Conservation (phyloP, 73 alveolate genomes). For the Paramecium biaurelia region DNA sequence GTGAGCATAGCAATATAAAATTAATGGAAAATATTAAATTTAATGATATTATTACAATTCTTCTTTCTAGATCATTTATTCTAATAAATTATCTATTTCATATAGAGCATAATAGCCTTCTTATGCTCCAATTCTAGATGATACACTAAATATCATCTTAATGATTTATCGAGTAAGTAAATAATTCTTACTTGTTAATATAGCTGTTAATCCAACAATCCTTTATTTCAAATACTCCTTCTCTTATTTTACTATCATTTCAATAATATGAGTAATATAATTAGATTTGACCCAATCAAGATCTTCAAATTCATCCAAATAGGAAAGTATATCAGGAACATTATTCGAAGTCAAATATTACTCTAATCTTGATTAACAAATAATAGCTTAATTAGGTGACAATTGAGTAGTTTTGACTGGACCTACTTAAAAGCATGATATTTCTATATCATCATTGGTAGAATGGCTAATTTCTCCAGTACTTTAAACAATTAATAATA, state of each 20-base stretch:
- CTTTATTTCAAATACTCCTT: conserved; percentile 22
- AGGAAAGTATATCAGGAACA: conserved; percentile 30
- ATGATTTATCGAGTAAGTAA: background rate
- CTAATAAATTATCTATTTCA: background rate
- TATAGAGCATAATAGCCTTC: conserved; percentile 22
- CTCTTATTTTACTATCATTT: conserved; percentile 21
- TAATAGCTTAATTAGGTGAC: background rate
- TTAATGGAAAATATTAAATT: conserved; percentile 6
- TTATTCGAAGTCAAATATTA: conserved; percentile 13
- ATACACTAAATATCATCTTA: conserved; percentile 7
- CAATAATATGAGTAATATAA: conserved; percentile 2
- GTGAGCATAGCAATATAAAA: conserved; percentile 11
- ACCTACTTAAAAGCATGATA: conserved; percentile 10
- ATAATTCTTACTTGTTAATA: background rate
- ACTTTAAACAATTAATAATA: background rate
- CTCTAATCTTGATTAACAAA: conserved; percentile 12
- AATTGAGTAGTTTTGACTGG: conserved; percentile 5
- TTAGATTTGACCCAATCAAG: conserved; percentile 36
- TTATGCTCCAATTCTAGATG: conserved; percentile 36
- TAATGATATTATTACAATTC: background rate
- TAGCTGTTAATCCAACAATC: background rate
- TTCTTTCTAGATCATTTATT: background rate
- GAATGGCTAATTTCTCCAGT: conserved; percentile 33
- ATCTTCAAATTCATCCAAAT: conserved; percentile 48
- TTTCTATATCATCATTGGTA: conserved; percentile 29